Evolutionary conservation across 2,329 filamentous ascomycete species (phyloP).

Genomic region (Fusarium illudens): DNA sequence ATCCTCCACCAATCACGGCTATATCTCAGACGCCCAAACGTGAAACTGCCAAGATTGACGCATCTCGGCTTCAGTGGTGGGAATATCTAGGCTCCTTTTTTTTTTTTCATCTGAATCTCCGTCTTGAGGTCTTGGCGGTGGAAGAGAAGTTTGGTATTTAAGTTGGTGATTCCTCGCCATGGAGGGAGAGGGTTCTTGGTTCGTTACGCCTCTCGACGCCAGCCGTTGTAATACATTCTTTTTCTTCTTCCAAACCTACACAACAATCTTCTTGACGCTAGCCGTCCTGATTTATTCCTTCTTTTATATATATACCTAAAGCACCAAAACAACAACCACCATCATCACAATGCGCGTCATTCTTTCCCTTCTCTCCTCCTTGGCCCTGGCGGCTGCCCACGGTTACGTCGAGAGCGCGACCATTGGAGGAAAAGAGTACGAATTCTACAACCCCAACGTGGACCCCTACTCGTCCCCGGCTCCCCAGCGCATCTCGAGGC

Average conservation of each 20-base stretch:
- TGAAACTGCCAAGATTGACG: conserved; percentile 27
- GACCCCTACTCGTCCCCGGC: conserved; percentile 55
- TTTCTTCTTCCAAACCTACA: background rate
- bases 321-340: background rate
- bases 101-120: conserved; percentile 16
- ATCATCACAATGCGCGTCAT: conserved; percentile 34
- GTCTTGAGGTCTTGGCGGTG: background rate
- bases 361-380: conserved; percentile 43
- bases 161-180: conserved; percentile 5
- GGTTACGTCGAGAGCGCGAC: conserved; percentile 58
- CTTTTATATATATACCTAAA: conserved; percentile 1
- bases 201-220: conserved; percentile 13
- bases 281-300: conserved; percentile 4
- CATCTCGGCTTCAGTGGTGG: conserved; percentile 33
- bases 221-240: conserved; percentile 9
- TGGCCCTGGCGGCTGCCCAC: conserved; percentile 56
- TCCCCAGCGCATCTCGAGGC: conserved; percentile 64
- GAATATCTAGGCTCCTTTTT: conserved; percentile 10
- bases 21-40: conserved; percentile 11
- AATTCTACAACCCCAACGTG: conserved; percentile 49
- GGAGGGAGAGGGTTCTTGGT: background rate
- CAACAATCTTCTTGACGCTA: background rate
- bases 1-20: conserved; percentile 31
- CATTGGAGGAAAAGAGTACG: conserved; percentile 50
- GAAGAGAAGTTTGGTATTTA: conserved; percentile 15